A percentile compares a stretch with the other conserved stretches of the same genome.
phyloP scores from a whole-genome alignment of 176 grass and related monocot species.

The maize (Zea mays) region DNA sequence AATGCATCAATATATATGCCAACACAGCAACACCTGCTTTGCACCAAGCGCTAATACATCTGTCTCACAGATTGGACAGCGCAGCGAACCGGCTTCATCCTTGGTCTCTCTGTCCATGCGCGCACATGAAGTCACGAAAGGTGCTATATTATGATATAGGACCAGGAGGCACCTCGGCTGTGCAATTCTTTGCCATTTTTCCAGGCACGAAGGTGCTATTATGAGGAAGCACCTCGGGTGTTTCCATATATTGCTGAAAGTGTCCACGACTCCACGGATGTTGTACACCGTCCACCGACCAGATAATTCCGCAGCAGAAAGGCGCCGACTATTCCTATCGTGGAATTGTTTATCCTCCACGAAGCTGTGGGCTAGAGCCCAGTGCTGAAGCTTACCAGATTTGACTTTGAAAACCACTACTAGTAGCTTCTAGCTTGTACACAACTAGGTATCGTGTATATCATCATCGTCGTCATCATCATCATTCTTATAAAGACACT shows the following conservation, averaged over 20 bases:
- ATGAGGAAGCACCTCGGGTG: neutral
- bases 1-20: too few species aligned
- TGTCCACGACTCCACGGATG: neutral
- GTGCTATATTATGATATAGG: too few species aligned
- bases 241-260: neutral
- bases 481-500: neutral
- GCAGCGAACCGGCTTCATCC: neutral
- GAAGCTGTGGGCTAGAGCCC: constrained; percentile 34
- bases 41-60: neutral
- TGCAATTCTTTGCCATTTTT: constrained; percentile 6
- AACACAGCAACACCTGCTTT: neutral
- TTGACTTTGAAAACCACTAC: neutral
- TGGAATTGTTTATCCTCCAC: constrained; percentile 18
- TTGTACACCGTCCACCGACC: constrained; percentile 18
- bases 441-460: neutral
- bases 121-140: neutral
- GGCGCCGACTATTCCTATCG: constrained; percentile 6
- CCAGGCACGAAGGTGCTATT: constrained; percentile 3
- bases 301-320: neutral
- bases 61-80: neutral
- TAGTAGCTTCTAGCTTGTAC: neutral
- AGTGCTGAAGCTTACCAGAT: neutral
- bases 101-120: neutral
- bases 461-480: neutral
- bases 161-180: too few species aligned